phyloP scores from a whole-genome alignment of 1,139 yeast genomes.

The Wickerhamiella pararugosa region DNA sequence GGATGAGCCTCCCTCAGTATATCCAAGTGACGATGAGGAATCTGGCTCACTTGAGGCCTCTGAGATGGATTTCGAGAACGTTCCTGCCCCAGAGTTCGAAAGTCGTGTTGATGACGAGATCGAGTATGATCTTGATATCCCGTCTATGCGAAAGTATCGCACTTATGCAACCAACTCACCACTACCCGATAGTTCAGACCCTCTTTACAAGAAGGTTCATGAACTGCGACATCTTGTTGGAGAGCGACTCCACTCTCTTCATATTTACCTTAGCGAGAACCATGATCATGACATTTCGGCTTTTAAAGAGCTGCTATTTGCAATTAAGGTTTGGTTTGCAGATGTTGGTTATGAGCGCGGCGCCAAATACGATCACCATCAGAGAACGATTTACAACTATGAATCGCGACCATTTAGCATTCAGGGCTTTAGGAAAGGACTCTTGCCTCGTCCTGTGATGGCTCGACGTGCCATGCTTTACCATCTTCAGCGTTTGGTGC shows the following conservation, averaged over 20 bases:
- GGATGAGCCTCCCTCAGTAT: too few relatives aligned
- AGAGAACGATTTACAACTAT: constrained; percentile 32
- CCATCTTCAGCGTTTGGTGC: constrained; percentile 59
- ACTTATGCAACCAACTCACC: constrained; percentile 30
- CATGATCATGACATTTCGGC: constrained; percentile 52
- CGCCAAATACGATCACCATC: constrained; percentile 39
- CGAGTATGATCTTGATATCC: too few relatives aligned
- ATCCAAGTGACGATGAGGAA: too few relatives aligned
- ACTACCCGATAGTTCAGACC: constrained; percentile 41
- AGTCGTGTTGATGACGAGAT: constrained; percentile 29
- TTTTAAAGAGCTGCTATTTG: constrained; percentile 49
- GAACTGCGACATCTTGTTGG: constrained; percentile 50
- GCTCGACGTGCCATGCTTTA: constrained; percentile 66
- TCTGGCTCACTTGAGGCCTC: too few relatives aligned
- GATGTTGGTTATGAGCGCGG: constrained; percentile 69
- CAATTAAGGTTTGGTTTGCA: constrained; percentile 65
- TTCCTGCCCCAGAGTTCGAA: constrained; percentile 23
- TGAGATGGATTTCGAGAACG: too few relatives aligned
- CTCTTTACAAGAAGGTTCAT: constrained; percentile 47
- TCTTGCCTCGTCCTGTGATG: constrained; percentile 56
- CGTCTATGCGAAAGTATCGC: constrained; percentile 20
- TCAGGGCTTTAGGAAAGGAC: constrained; percentile 45
- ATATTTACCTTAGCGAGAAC: constrained; percentile 34
- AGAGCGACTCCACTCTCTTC: constrained; percentile 45
- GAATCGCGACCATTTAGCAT: constrained; percentile 34